Conservation (phyloP, 2,329 filamentous ascomycete genomes). For the Hymenotorrendiella dingleyae region DNA sequence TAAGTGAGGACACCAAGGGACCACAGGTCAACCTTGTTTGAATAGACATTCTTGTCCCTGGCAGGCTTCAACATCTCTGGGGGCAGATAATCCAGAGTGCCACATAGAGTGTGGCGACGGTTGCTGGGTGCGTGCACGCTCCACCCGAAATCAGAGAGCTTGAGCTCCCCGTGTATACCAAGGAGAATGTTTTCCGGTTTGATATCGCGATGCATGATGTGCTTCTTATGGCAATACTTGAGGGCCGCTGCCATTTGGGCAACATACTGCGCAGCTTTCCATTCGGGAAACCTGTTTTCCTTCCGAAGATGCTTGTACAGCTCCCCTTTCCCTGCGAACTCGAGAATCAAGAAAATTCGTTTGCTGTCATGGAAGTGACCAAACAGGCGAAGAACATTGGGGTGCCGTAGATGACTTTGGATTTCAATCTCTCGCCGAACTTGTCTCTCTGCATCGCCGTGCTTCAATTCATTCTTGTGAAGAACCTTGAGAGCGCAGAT, state of each 20-base stretch:
- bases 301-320: conserved; percentile 67
- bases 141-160: conserved; percentile 98
- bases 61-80: conserved; percentile 94
- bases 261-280: conserved; percentile 67
- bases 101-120: conserved; percentile 89
- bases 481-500: conserved; percentile 70
- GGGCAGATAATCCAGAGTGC: conserved; percentile 93
- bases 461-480: conserved; percentile 64
- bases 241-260: conserved; percentile 78
- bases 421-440: conserved; percentile 70
- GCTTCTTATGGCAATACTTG: conserved; percentile 89
- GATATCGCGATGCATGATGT: conserved; percentile 95
- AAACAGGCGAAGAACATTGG: conserved; percentile 64
- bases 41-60: conserved; percentile 70
- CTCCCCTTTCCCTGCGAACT: conserved; percentile 67
- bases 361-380: conserved; percentile 71
- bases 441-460: conserved; percentile 65
- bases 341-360: conserved; percentile 66
- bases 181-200: conserved; percentile 97
- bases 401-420: conserved; percentile 65
- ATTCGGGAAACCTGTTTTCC: conserved; percentile 63
- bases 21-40: conserved; percentile 95
- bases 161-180: conserved; percentile 95
- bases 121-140: conserved; percentile 96
- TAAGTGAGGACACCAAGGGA: conserved; percentile 91